Evolutionary conservation across 1,139 yeast species (phyloP).

Genomic region (Magnusiomyces ingens): DNA sequence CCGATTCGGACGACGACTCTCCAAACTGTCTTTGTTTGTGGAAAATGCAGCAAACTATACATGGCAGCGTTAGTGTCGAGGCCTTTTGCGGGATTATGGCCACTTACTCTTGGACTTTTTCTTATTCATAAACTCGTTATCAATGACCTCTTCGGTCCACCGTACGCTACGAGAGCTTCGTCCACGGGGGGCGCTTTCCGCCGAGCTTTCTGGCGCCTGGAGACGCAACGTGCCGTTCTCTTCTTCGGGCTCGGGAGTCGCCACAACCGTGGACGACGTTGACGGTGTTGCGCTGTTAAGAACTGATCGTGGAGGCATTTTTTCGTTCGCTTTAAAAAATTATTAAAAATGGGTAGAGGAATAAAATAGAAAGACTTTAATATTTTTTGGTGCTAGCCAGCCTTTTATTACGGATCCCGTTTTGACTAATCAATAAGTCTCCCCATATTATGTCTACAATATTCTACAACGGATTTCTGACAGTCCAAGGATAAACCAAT

Average conservation of each 20-base stretch:
- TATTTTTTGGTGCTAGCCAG: not conserved
- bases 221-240: not conserved
- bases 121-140: conserved; percentile 79
- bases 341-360: not conserved
- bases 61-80: too few species aligned
- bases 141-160: conserved; percentile 83
- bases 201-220: not conserved
- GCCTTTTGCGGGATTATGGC: too few species aligned
- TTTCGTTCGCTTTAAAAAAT: not conserved
- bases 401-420: not conserved
- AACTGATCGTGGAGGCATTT: not conserved
- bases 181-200: not conserved
- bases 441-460: not conserved
- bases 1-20: conserved; percentile 44
- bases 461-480: not conserved
- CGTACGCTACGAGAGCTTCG: conserved; percentile 39
- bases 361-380: not conserved
- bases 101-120: conserved; percentile 59
- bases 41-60: conserved; percentile 75
- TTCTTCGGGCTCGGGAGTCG: not conserved
- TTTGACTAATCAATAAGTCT: not conserved
- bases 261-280: not conserved
- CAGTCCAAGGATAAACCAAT: too few species aligned
- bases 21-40: conserved; percentile 76
- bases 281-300: not conserved